Evolutionary conservation across 768 basidiomycete species (phyloP).

Genomic region (Tephrocybe sp.): DNA sequence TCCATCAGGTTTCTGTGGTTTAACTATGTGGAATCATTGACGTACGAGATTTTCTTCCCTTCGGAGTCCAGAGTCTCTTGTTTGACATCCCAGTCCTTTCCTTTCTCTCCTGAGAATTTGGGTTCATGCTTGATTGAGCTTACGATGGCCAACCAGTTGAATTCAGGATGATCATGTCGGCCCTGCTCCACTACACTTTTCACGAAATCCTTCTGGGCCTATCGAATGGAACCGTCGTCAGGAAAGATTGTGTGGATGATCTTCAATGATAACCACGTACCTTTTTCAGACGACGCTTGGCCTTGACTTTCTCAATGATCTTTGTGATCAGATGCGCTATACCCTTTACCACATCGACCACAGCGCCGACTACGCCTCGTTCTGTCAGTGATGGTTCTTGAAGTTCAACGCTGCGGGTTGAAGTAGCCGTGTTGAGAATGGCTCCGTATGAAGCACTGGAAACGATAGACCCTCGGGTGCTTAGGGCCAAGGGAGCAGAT

Average conservation of each 20-base stretch:
- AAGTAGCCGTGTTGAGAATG: neutral
- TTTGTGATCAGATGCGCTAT: neutral
- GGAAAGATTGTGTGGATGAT: neutral
- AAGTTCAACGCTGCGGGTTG: neutral
- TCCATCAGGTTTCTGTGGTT: neutral
- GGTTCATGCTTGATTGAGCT: constrained; percentile 16
- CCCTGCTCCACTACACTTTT: constrained; percentile 4
- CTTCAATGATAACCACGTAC: neutral
- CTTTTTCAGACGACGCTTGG: neutral
- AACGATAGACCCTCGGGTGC: neutral
- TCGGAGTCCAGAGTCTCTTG: constrained; percentile 10
- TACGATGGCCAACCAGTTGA: constrained; percentile 21
- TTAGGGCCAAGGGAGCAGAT: neutral
- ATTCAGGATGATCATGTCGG: constrained; percentile 3
- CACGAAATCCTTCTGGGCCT: constrained; percentile 1
- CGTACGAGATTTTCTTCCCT: neutral
- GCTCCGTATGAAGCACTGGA: neutral
- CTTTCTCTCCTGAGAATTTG: constrained; percentile 18
- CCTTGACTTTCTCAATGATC: neutral
- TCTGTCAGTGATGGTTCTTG: neutral
- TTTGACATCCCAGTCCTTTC: constrained; percentile 24
- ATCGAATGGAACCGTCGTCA: too few relatives aligned
- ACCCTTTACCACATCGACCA: neutral
- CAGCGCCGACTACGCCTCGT: neutral
- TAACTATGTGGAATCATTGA: neutral